Base-by-base conservation (phyloP, 1,284 basidiomycete species). In the Pyrrhoderma lamaoense region DNA sequence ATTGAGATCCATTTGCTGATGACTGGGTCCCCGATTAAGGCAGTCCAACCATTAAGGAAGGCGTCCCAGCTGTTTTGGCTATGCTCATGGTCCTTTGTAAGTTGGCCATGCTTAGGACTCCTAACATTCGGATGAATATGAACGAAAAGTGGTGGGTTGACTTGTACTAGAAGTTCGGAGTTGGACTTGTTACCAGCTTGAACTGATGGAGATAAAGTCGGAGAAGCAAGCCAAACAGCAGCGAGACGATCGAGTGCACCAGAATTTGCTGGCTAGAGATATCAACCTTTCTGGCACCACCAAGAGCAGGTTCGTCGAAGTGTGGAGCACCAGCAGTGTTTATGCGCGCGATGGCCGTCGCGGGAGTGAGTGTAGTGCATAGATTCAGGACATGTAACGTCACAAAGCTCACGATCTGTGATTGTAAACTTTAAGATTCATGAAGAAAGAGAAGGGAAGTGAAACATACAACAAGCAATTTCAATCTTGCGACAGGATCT, bases 1-100 rank as follows among this genome's bases (percentile, higher is more conserved):
- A 93, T 75, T 50, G 97, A 89, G 61, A 99, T 95, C 90, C 92
- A 96, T 72, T 99, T 99, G 62, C 83, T 87, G 59, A 99, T 72
- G 50, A 98, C 82, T 0, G 95, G 95, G 64, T 99, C 95, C 27
- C 93, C 93, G 49, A 97, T 93, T 57, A 98, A 81, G n/a, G 75
- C 73, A 7, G 91, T 92, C 95, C 94, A 98, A n/a, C 82, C 79
- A 37, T 81, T 82, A 87, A 97, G 91, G 72, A 96, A 93, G 56
- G 81, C 77, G 58, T 96, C 93, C 56, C 96, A 71, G 34, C 49
- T 44, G 4, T 35, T 36, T 13, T 22, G 11, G 14, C 45, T 42
- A 14, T 45, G 22, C 11, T 38, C 42, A 19, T 34, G 42, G 13
- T 44, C 38, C 34, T 44, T 38, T 13, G 31, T 48, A 35, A 25